Percentiles rank a stretch among this genome's conserved stretches.
Conservation (phyloP, 495 filamentous ascomycete species). For the Xylona heveae region DNA sequence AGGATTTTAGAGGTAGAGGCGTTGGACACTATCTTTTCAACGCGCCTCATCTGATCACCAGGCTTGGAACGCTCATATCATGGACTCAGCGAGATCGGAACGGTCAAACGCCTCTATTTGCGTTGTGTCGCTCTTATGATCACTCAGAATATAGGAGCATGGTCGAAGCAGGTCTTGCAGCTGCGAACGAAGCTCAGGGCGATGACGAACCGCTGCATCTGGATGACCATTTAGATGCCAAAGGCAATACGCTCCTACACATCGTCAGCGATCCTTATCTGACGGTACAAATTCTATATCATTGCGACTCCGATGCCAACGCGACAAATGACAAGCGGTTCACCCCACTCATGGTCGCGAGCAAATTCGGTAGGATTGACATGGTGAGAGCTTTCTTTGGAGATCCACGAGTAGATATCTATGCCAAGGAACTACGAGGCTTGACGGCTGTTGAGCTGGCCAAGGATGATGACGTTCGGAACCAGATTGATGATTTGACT, state of each 20-base stretch:
- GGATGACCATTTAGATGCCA: conserved; percentile 79
- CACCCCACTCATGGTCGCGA: conserved; percentile 95
- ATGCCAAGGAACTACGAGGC: conserved; percentile 67
- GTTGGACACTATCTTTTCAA: conserved; percentile 94
- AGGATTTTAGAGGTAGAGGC: conserved; percentile 73
- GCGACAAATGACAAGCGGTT: conserved; percentile 91
- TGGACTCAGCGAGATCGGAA: conserved; percentile 89
- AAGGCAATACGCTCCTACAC: conserved; percentile 86
- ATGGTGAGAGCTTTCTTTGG: conserved; percentile 75
- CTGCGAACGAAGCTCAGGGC: conserved; percentile 50
- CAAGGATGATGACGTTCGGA: conserved; percentile 94
- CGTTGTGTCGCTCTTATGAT: conserved; percentile 86
- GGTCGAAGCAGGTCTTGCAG: conserved; percentile 58
- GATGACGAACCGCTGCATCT: conserved; percentile 67
- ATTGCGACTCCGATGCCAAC: conserved; percentile 85
- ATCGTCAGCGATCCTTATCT: conserved; percentile 74
- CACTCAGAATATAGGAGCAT: conserved; percentile 69
- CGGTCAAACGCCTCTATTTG: conserved; percentile 90
- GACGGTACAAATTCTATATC: conserved; percentile 47
- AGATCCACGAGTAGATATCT: conserved; percentile 69
- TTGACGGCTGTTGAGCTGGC: conserved; percentile 91
- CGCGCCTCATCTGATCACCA: conserved; percentile 53
- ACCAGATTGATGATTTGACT: conserved; percentile 84
- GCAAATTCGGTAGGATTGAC: conserved; percentile 90
- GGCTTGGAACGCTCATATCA: conserved; percentile 46